A percentile compares a stretch with the other conserved stretches of the same genome.
phyloP scores from a whole-genome alignment of 495 filamentous ascomycete species.

The Neurospora sp. region DNA sequence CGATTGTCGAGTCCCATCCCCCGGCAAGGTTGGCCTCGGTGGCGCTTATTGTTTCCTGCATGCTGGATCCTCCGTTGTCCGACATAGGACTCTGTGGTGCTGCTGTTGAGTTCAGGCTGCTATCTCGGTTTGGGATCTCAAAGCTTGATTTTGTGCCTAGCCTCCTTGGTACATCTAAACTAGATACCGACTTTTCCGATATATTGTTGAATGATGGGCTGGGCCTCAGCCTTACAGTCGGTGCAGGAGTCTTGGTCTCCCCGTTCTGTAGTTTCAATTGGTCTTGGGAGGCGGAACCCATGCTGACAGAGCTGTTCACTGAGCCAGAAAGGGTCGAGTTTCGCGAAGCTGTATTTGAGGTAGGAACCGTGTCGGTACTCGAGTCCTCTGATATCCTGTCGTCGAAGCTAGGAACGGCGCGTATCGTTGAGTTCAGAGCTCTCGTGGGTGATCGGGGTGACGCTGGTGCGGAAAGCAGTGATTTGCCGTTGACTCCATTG shows the following conservation, averaged over 20 bases:
- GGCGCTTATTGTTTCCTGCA: constrained; percentile 4
- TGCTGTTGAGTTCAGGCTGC: constrained; percentile 16
- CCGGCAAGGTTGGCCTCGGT: constrained; percentile 13
- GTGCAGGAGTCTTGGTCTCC: constrained; percentile 1
- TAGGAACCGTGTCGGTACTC: constrained; percentile 15
- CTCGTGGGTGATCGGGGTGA: constrained; percentile 1
- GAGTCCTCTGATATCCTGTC: constrained; percentile 21
- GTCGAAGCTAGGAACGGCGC: constrained; percentile 36
- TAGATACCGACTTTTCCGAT: constrained; percentile 7
- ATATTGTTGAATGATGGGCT: constrained; percentile 9
- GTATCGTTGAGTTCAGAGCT: constrained; percentile 33
- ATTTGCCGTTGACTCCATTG: constrained; percentile 11
- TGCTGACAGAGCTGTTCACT: constrained; percentile 34
- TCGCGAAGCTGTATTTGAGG: constrained; percentile 26
- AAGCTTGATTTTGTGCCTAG: constrained; percentile 8
- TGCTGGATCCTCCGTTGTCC: constrained; percentile 5
- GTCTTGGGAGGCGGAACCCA: constrained; percentile 24
- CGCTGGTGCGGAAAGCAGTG: constrained; percentile 4
- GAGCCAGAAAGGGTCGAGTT: constrained; percentile 40
- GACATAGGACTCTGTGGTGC: not conserved
- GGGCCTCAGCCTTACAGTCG: constrained; percentile 21
- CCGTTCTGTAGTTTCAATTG: constrained; percentile 17
- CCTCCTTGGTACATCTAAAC: constrained; percentile 5
- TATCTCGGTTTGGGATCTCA: constrained; percentile 19
- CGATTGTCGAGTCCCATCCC: constrained; percentile 64